Evolutionary conservation across 495 filamentous ascomycete species (phyloP).

Genomic region (Hypoxylon fuscum): DNA sequence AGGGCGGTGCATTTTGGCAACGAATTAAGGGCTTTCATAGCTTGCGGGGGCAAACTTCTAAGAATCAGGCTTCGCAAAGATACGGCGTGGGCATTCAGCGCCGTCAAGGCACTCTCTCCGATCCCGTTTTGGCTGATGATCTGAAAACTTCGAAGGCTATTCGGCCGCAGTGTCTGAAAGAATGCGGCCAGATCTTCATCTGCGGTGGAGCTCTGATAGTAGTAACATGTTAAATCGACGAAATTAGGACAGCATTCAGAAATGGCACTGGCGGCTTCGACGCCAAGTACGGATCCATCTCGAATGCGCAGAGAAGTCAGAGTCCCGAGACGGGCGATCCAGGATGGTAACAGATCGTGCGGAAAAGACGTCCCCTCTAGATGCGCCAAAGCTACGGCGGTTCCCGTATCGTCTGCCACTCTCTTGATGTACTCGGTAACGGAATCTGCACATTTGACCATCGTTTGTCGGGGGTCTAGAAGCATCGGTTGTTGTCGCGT

Average conservation of each 20-base stretch:
- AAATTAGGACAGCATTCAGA: slow-evolving; percentile 67
- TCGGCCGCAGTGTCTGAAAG: slow-evolving; percentile 62
- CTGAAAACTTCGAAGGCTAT: slow-evolving; percentile 68
- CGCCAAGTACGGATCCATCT: slow-evolving; percentile 65
- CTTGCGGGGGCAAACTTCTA: slow-evolving; percentile 55
- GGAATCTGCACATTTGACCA: slow-evolving; percentile 40
- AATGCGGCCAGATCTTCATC: slow-evolving; percentile 67
- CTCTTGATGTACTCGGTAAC: slow-evolving; percentile 48
- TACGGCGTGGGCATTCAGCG: slow-evolving; percentile 64
- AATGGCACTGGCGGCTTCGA: slow-evolving; percentile 62
- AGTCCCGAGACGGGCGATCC: slow-evolving; percentile 47
- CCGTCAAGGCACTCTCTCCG: slow-evolving; percentile 63
- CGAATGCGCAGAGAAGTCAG: slow-evolving; percentile 61
- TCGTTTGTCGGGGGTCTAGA: slow-evolving; percentile 33
- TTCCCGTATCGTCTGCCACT: slow-evolving; percentile 43
- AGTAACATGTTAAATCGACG: slow-evolving; percentile 65
- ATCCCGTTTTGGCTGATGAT: slow-evolving; percentile 62
- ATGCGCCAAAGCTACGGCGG: slow-evolving; percentile 57
- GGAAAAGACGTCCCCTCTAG: slow-evolving; percentile 47
- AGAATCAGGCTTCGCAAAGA: slow-evolving; percentile 67
- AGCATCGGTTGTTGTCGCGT: neutral
- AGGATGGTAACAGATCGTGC: slow-evolving; percentile 42
- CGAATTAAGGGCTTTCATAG: slow-evolving; percentile 57
- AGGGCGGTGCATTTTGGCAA: slow-evolving; percentile 63
- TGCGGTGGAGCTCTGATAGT: slow-evolving; percentile 48